Evolutionary conservation across 306 rosid genomes (phyloP), one percentile per base, ranked within the genome.

Genomic region (Cucurbita maxima): DNA sequence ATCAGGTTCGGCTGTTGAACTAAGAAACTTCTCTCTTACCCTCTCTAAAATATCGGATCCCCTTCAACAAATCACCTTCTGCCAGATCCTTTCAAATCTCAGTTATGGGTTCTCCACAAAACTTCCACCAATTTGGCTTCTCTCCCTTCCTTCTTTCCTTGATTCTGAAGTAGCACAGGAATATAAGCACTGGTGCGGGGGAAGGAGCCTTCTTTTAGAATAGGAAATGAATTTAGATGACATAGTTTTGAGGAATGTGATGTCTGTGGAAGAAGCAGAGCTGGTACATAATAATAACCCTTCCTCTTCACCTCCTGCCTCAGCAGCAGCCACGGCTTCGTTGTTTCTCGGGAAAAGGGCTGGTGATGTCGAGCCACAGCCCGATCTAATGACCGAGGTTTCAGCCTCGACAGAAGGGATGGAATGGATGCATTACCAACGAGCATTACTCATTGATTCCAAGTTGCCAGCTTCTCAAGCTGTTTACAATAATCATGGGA

Each of bases 1-100:
- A 67, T 67, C 40, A 67, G 72, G 55, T 7, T 20, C 20, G 38
- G 72, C 56, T 45, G 41, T 67, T 67, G 72, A 40, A 20, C 40
- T 67, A 6, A 67, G 41, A 67, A 67, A 67, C 72, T 43, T 5
- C 51, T 67, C 38, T 67, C 37, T 64, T 64, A 44, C 36, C 19
- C 53, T 45, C 56, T 67, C 72, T 67, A 12, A 67, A 67, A 43
- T 67, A 45, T 67, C 45, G 72, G 72, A 67, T 67, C 72, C 72
- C 53, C 11, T 67, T 45, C 72, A 67, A 67, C 72, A 67, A 67
- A 67, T 67, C 72, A 45, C 56, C 72, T 45, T 67, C 54, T 67
- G 72, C 72, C 72, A 67, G 56, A 67, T 67, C 72, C 72, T 13
- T 67, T 3, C 38, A 8, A 6, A 19, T 45, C 19, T 20, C 11